Percentiles rank a stretch among this genome's conserved stretches.
These are phyloP conservation scores for Ceratocystis cubensis DNA, from an alignment of 2,329 filamentous ascomycete species.

Conservation along the genomic window DNA sequence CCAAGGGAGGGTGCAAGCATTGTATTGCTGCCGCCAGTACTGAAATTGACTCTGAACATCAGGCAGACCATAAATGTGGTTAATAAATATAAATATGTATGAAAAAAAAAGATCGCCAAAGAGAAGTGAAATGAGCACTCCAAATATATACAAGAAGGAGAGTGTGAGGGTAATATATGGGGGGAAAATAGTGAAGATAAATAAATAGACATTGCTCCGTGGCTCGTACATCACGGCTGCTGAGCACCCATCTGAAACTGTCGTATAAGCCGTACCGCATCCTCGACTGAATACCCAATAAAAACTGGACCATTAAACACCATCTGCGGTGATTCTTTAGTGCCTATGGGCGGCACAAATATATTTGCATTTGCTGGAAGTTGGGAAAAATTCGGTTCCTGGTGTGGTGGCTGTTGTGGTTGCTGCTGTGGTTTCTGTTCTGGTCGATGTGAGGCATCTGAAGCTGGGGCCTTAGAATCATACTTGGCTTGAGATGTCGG, in stretches of 20 bases:
- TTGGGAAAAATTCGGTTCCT: constrained; percentile 20
- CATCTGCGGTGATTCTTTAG: constrained; percentile 46
- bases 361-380: not conserved
- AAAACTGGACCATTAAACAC: constrained; percentile 89
- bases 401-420: constrained; percentile 26
- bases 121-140: too few relatives aligned
- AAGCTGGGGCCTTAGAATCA: constrained; percentile 24
- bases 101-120: too few relatives aligned
- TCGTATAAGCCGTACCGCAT: constrained; percentile 65
- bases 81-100: too few relatives aligned
- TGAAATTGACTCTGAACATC: too few relatives aligned
- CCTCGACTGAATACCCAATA: constrained; percentile 76
- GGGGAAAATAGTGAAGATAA: not conserved
- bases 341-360: not conserved
- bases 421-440: constrained; percentile 27
- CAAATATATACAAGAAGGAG: constrained; percentile 11
- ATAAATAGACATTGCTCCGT: constrained; percentile 9
- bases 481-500: constrained; percentile 14
- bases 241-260: constrained; percentile 33
- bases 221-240: not conserved
- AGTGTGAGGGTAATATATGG: not conserved
- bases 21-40: too few relatives aligned
- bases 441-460: constrained; percentile 41
- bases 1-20: too few relatives aligned
- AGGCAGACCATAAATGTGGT: too few relatives aligned